These are phyloP conservation scores for Elsinoe perseae DNA, from an alignment of 2,329 filamentous ascomycete species.

Conservation along the genomic window DNA sequence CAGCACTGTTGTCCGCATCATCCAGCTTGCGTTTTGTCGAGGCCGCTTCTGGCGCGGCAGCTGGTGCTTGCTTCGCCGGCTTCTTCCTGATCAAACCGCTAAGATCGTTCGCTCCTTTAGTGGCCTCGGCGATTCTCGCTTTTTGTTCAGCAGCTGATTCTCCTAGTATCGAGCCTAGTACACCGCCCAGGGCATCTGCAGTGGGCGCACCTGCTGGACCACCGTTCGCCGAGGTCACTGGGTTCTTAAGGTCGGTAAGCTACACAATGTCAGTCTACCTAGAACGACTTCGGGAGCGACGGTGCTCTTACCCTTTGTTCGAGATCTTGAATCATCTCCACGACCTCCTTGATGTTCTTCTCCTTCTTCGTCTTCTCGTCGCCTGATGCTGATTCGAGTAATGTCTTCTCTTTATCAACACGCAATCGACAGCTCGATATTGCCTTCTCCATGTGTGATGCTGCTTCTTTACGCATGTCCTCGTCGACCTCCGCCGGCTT, in stretches of 20 bases:
- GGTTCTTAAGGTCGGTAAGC: constrained; percentile 61
- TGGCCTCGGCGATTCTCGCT: constrained; percentile 62
- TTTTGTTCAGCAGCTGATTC: constrained; percentile 54
- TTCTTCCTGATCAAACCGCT: constrained; percentile 67
- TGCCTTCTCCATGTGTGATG: constrained; percentile 62
- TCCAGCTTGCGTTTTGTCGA: constrained; percentile 13
- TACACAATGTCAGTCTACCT: constrained; percentile 29
- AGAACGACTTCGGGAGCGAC: background rate
- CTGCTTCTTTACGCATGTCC: constrained; percentile 61
- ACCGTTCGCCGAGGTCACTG: constrained; percentile 51
- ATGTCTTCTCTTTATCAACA: constrained; percentile 60
- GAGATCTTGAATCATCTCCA: constrained; percentile 72
- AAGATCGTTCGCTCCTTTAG: constrained; percentile 65
- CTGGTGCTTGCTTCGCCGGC: constrained; percentile 22
- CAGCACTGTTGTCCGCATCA: background rate
- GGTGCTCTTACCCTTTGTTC: constrained; percentile 56
- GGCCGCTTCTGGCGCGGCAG: constrained; percentile 13
- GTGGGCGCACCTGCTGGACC: constrained; percentile 41
- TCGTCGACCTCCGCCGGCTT: constrained; percentile 53
- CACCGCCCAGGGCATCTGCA: constrained; percentile 48
- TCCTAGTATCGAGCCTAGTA: constrained; percentile 57
- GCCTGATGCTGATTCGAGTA: constrained; percentile 48
- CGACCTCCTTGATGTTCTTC: constrained; percentile 61
- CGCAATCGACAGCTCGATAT: constrained; percentile 66
- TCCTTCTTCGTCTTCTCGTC: constrained; percentile 58